Percentiles rank a stretch among this genome's conserved stretches.
Conservation (phyloP, 257 asterid genomes). For the Coffea canephora region DNA sequence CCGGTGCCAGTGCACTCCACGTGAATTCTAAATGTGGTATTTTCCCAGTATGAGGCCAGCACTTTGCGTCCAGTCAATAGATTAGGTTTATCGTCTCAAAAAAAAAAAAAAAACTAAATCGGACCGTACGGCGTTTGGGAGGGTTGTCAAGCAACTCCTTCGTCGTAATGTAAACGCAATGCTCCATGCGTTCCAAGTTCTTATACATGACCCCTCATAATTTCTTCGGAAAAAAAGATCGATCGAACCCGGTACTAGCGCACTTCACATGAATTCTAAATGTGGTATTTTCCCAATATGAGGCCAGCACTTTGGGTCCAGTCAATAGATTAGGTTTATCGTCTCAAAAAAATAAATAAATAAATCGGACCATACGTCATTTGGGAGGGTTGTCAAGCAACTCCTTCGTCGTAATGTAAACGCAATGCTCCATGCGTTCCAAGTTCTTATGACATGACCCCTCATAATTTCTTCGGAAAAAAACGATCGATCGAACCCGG, state of each 20-base stretch:
- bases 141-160: too few relatives aligned
- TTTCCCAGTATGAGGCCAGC: not conserved
- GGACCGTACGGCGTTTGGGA: too few relatives aligned
- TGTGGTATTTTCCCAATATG: not conserved
- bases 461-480: not conserved
- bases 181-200: too few relatives aligned
- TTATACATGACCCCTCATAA: not conserved
- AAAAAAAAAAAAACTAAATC: too few relatives aligned
- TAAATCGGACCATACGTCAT: too few relatives aligned
- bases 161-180: too few relatives aligned
- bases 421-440: too few relatives aligned
- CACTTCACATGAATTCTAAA: not conserved
- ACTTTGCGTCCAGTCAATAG: not conserved
- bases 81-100: not conserved
- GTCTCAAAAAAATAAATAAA: too few relatives aligned
- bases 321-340: not conserved
- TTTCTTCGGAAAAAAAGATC: not conserved
- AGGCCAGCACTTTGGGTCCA: not conserved
- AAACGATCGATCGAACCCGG: not conserved
- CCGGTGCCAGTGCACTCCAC: not conserved
- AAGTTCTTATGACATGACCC: not conserved
- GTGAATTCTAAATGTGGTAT: conserved; percentile 5
- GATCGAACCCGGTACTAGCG: not conserved
- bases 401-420: too few relatives aligned
- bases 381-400: too few relatives aligned